These are phyloP conservation scores for Globomyces pollinis-pini DNA, from an alignment of 192 early-diverging fungal species.

Conservation along the genomic window DNA sequence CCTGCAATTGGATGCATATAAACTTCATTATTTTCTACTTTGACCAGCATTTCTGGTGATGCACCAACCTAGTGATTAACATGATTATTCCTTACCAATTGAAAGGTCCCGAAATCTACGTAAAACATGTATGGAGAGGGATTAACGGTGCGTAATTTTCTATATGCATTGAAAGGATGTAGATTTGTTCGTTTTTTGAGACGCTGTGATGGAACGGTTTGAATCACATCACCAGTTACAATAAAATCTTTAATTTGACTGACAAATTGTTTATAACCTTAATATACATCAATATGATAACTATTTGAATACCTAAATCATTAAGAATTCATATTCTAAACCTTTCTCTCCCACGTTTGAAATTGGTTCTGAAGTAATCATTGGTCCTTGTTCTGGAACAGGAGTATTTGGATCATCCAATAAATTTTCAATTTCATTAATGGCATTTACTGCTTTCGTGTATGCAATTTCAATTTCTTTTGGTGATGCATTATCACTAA, in stretches of 20 bases:
- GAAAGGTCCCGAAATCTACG: conserved; percentile 86
- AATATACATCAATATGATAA: no score
- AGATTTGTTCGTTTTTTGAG: conserved; percentile 76
- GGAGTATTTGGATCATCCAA: conserved; percentile 67
- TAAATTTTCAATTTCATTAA: conserved; percentile 57
- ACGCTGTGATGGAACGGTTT: conserved; percentile 92
- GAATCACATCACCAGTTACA: conserved; percentile 93
- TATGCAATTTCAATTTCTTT: conserved; percentile 57
- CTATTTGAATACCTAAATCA: neutral
- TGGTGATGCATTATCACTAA: conserved; percentile 27
- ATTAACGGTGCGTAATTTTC: conserved; percentile 87
- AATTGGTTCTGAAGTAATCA: conserved; percentile 54
- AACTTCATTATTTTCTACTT: conserved; percentile 76
- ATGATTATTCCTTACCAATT: no score
- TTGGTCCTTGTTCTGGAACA: conserved; percentile 62
- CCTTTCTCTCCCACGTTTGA: conserved; percentile 88
- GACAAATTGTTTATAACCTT: conserved; percentile 90
- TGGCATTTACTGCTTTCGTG: conserved; percentile 58
- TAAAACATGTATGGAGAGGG: conserved; percentile 99
- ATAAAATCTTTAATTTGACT: conserved; percentile 82
- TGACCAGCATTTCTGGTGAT: conserved; percentile 95
- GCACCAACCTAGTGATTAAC: no score
- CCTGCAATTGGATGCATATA: conserved; percentile 97
- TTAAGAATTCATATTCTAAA: neutral
- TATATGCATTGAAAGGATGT: conserved; percentile 98